These are phyloP conservation scores for Brettanomyces anomalus DNA, from an alignment of 805 yeast genomes.

Conservation along the genomic window DNA sequence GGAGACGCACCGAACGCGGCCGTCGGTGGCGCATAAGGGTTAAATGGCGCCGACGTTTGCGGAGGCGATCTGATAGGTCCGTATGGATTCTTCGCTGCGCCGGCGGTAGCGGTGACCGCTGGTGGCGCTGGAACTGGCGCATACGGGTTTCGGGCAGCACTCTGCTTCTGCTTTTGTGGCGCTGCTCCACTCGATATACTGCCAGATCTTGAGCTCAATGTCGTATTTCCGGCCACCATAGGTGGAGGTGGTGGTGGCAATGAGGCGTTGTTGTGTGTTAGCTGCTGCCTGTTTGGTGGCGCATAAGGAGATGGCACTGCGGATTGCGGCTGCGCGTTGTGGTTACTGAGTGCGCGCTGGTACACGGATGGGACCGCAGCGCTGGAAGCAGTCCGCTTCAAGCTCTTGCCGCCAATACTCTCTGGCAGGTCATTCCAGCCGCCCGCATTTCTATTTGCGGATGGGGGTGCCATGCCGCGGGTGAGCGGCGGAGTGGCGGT, in stretches of 20 bases:
- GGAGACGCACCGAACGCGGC: neutral
- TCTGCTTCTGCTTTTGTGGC: neutral
- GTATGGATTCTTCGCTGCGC: neutral
- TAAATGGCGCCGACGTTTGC: conserved; percentile 5
- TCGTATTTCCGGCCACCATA: neutral
- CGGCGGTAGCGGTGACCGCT: neutral
- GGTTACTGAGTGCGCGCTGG: conserved; percentile 3
- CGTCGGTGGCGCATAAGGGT: conserved; percentile 30
- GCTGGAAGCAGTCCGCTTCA: conserved; percentile 18
- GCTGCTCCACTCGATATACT: neutral
- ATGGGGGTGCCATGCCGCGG: conserved; percentile 10
- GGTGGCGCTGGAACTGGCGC: conserved; percentile 1
- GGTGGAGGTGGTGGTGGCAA: neutral
- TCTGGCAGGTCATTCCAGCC: conserved; percentile 71
- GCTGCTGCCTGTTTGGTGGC: neutral
- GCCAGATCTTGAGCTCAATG: conserved; percentile 19
- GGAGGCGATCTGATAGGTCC: neutral
- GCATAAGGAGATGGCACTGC: too few relatives aligned
- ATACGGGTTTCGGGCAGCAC: conserved; percentile 1
- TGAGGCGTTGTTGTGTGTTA: neutral
- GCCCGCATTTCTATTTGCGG: conserved; percentile 39
- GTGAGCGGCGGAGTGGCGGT: conserved; percentile 4
- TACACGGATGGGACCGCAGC: conserved; percentile 19
- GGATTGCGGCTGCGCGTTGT: too few relatives aligned
- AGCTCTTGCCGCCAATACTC: conserved; percentile 21